Evolutionary conservation across 495 filamentous ascomycete genomes (phyloP).

Genomic region (Penicillium mononematosum): DNA sequence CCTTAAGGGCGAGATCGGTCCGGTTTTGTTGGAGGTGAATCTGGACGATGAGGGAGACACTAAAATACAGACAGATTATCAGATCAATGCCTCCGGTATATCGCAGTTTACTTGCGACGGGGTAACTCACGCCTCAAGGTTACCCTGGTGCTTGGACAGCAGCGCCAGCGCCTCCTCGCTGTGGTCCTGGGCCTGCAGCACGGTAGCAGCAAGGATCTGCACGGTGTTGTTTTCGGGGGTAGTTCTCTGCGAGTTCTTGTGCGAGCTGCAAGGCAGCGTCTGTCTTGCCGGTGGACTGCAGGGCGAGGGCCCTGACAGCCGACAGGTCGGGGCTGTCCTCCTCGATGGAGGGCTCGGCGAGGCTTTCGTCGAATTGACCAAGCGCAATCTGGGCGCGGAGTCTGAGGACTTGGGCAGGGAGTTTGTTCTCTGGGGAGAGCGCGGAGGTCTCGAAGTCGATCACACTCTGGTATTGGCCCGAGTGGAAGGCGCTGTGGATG

Average conservation of each 20-base stretch:
- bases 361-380: conserved; percentile 69
- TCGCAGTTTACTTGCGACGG: conserved; percentile 1
- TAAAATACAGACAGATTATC: conserved; percentile 20
- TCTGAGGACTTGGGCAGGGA: conserved; percentile 75
- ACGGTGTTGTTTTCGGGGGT: conserved; percentile 75
- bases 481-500: conserved; percentile 93
- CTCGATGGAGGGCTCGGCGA: conserved; percentile 64
- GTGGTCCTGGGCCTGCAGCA: conserved; percentile 73
- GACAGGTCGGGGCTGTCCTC: conserved; percentile 67
- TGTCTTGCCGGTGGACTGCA: conserved; percentile 57
- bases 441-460: conserved; percentile 74
- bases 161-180: conserved; percentile 80
- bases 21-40: conserved; percentile 91
- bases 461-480: conserved; percentile 81
- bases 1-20: conserved; percentile 83
- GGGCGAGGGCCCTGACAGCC: conserved; percentile 75
- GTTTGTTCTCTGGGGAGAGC: conserved; percentile 71
- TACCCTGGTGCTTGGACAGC: conserved; percentile 78
- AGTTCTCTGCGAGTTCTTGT: conserved; percentile 62
- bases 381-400: conserved; percentile 80
- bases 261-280: conserved; percentile 60
- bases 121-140: conserved; percentile 70
- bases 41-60: conserved; percentile 76
- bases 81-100: neutral
- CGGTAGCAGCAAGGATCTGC: conserved; percentile 73